A percentile compares a stretch with the other conserved stretches of the same genome.
phyloP scores from a whole-genome alignment of 2,329 filamentous ascomycete species.

The Botryotinia convoluta region DNA sequence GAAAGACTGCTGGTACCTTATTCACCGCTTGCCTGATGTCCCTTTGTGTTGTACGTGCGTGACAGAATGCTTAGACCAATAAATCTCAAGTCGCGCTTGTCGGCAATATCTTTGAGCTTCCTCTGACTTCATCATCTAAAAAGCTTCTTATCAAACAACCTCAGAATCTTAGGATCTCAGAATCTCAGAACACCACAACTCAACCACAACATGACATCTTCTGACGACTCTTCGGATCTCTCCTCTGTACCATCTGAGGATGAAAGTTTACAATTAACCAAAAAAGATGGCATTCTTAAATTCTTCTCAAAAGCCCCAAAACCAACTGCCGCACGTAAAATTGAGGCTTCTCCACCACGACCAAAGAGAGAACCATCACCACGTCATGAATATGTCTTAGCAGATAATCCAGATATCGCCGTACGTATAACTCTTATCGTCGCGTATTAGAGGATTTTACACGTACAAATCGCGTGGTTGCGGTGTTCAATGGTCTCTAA shows the following conservation, averaged over 20 bases:
- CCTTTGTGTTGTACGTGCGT: conserved; percentile 23
- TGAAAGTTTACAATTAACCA: conserved; percentile 50
- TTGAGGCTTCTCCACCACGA: conserved; percentile 59
- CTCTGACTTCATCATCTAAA: conserved; percentile 27
- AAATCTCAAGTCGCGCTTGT: conserved; percentile 27
- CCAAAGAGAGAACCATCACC: conserved; percentile 84
- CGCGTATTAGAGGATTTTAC: conserved; percentile 41
- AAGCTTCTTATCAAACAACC: conserved; percentile 20
- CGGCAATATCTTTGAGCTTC: conserved; percentile 27
- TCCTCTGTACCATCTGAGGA: conserved; percentile 57
- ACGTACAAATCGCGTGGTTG: conserved; percentile 54
- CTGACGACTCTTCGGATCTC: conserved; percentile 63
- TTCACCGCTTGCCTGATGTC: conserved; percentile 14
- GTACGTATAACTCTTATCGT: conserved; percentile 58
- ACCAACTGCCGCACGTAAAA: conserved; percentile 48
- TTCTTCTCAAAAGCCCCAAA: conserved; percentile 60
- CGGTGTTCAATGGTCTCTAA: conserved; percentile 36
- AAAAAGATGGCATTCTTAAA: conserved; percentile 61
- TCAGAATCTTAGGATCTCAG: conserved; percentile 19
- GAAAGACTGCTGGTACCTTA: conserved; percentile 10
- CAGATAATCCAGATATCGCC: conserved; percentile 88
- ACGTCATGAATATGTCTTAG: conserved; percentile 83
- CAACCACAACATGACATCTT: conserved; percentile 40
- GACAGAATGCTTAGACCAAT: conserved; percentile 23
- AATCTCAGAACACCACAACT: conserved; percentile 24